A percentile compares a stretch with the other conserved stretches of the same genome.
phyloP scores from a whole-genome alignment of 805 yeast species.

The Candida caryicola region DNA sequence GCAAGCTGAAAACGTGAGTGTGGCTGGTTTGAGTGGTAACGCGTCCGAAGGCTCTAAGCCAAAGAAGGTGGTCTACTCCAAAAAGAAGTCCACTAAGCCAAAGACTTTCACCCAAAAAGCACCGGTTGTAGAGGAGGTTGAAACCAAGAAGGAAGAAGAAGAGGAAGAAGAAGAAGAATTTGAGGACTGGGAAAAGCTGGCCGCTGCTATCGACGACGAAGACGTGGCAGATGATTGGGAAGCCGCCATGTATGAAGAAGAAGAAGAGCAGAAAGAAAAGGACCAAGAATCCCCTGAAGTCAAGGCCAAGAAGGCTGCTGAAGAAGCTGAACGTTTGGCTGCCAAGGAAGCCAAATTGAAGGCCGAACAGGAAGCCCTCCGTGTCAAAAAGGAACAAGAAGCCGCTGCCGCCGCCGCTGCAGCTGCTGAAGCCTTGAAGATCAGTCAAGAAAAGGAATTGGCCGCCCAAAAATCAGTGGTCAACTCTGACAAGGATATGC shows the following conservation, averaged over 20 bases:
- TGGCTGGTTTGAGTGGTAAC: conserved; percentile 60
- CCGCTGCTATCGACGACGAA: conserved; percentile 61
- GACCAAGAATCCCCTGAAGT: conserved; percentile 20
- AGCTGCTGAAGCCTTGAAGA: conserved; percentile 8
- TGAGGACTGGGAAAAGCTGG: conserved; percentile 84
- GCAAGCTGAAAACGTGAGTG: conserved; percentile 65
- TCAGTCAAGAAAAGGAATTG: conserved; percentile 8
- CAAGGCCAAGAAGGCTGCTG: conserved; percentile 12
- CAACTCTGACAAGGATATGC: conserved; percentile 54
- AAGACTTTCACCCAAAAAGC: conserved; percentile 35
- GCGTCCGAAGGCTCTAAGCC: conserved; percentile 42
- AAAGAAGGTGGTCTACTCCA: conserved; percentile 67
- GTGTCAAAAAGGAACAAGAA: conserved; percentile 32
- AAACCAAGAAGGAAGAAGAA: conserved; percentile 28
- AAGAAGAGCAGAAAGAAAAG: conserved; percentile 25
- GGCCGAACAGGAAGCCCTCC: conserved; percentile 21
- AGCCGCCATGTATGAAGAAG: conserved; percentile 39
- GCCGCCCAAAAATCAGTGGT: conserved; percentile 14
- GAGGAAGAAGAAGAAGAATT: conserved; percentile 50
- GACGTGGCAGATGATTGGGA: conserved; percentile 54
- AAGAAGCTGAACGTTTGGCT: conserved; percentile 19
- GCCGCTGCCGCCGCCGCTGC: conserved; percentile 20
- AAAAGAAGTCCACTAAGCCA: conserved; percentile 58
- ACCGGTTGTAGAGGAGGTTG: conserved; percentile 13
- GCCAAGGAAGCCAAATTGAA: conserved; percentile 28